Base-by-base conservation (phyloP, 768 basidiomycete species). In the Tylopilus intermedius region DNA sequence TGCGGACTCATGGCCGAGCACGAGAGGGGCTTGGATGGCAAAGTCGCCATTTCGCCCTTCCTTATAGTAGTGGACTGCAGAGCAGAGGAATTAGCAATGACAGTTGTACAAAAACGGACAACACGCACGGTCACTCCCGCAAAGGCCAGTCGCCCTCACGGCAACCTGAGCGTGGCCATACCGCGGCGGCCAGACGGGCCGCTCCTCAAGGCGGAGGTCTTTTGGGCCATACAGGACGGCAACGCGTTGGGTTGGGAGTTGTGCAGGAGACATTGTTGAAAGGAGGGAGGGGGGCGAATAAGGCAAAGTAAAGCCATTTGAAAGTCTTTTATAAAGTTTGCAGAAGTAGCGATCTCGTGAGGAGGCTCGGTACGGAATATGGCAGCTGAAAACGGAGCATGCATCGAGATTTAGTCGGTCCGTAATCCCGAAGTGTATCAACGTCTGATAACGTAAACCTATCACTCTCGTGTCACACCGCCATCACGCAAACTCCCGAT, bases 11-110 rank as follows among this genome's bases (percentile, higher is more conserved):
- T 97, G 94, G 24, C 94, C 95, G 30, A 98, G 86, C 43, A 94
- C 86, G 53, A 97, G 81, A 4, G 94, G 94, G 6, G 82, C 76
- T 55, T 82, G 86, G 56, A 96, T 77, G 47, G 83, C 86, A 72
- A 94, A 96, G 68, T 92, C 90, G 45, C 94, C 94, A 68, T 96
- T 98, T 40, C 90, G 82, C 21, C 88, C 93, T 61, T 93, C 85
- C 30, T 75, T 69, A 71, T 88, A 96, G 74, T 97, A 96, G 71
- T 96, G 94, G 9, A 94, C 92, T 94, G 61, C 22, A 32, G 22
- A 40, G 55, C 26, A 13, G 29, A 8, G 45, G 43, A 6, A 24
- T 57, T 39, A 58, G 53, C 7, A 33, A 50, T 27, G 40, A 41
- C 10, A 18, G 10, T 13, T 24, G 49, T 38, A 51, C 30, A 33